Conservation (phyloP, 345 rosid genomes). For the Sonneratia caseolaris region DNA sequence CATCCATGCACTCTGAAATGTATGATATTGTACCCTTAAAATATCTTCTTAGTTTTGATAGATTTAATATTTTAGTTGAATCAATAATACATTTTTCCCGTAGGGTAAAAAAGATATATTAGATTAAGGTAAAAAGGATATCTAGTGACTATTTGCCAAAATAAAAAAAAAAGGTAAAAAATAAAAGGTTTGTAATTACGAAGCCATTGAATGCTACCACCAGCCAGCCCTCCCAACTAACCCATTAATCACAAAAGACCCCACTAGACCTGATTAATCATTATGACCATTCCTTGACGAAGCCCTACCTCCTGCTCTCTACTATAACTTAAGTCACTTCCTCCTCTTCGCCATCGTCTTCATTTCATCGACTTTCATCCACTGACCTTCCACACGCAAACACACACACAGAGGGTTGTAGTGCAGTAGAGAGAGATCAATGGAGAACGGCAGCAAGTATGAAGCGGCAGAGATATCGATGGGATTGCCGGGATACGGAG, state of each 20-base stretch:
- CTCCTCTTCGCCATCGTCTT: not conserved
- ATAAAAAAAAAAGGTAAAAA: too few species aligned
- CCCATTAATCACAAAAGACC: not conserved
- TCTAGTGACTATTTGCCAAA: too few species aligned
- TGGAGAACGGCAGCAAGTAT: not conserved
- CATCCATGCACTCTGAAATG: constrained; percentile 11
- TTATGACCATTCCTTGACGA: not conserved
- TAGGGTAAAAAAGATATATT: too few species aligned
- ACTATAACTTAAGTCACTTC: not conserved
- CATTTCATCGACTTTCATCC: not conserved
- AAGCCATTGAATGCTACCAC: constrained; percentile 1
- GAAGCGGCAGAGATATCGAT: not conserved
- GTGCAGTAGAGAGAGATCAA: not conserved
- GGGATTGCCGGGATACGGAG: not conserved
- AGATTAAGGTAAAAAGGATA: too few species aligned
- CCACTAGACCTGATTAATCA: not conserved
- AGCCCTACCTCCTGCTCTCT: not conserved
- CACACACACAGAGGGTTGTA: not conserved
- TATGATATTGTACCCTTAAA: not conserved
- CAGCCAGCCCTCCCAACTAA: not conserved
- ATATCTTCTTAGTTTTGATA: too few species aligned
- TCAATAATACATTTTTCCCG: too few species aligned
- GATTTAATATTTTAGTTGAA: too few species aligned
- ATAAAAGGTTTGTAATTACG: not conserved
- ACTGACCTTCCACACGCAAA: too few species aligned